Percentiles rank a stretch among this genome's conserved stretches.
phyloP scores from a whole-genome alignment of 305 asterid species.

The Fraxinus dipetala region DNA sequence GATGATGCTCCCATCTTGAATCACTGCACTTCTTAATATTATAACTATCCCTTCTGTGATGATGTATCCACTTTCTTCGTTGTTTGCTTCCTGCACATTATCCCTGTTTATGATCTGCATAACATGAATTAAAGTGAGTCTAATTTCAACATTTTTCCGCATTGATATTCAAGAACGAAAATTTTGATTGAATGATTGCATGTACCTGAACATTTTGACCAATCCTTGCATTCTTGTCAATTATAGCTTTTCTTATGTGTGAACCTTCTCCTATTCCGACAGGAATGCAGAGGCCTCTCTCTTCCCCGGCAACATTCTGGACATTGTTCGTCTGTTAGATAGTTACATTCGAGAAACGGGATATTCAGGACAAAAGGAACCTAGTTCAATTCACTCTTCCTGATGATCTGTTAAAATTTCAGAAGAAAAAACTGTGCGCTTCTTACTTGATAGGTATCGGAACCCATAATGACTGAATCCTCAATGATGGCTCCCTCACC shows the following conservation, averaged over 20 bases:
- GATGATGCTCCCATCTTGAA: conserved; percentile 62
- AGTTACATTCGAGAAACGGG: not conserved
- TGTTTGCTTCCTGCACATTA: conserved; percentile 58
- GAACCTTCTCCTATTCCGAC: conserved; percentile 76
- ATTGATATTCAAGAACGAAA: not conserved
- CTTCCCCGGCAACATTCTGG: conserved; percentile 33
- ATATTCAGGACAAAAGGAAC: not conserved
- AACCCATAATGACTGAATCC: conserved; percentile 78
- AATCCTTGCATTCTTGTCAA: conserved; percentile 74
- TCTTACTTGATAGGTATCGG: conserved; percentile 59
- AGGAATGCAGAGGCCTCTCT: conserved; percentile 40
- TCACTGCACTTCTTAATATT: conserved; percentile 53
- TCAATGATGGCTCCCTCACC: conserved; percentile 58
- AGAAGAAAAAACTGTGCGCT: not conserved
- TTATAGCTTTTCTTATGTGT: conserved; percentile 53
- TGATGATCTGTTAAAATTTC: not conserved
- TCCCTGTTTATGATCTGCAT: conserved; percentile 78
- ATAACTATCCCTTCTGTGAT: conserved; percentile 60
- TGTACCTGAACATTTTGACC: conserved; percentile 71
- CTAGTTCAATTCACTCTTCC: not conserved
- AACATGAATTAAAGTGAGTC: not conserved
- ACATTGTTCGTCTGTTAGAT: conserved; percentile 16
- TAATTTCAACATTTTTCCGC: not conserved
- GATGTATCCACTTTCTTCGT: conserved; percentile 61
- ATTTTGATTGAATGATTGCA: not conserved